phyloP scores from a whole-genome alignment of 495 filamentous ascomycete species.

The Hyphodiscus hymeniophilus region DNA sequence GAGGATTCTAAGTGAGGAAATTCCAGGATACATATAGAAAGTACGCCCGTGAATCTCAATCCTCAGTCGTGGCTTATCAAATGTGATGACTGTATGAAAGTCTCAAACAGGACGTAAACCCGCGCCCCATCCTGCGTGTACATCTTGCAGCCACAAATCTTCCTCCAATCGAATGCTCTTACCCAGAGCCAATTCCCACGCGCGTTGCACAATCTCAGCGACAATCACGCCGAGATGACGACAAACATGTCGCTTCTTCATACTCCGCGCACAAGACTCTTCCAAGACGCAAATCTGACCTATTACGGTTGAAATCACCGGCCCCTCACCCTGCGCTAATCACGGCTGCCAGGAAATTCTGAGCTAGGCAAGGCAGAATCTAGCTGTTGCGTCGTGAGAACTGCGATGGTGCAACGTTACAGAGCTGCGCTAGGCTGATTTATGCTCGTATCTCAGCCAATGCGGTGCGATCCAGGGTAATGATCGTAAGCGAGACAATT shows the following conservation, averaged over 20 bases:
- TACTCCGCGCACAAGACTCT: constrained; percentile 7
- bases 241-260: neutral
- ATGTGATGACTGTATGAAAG: too few species aligned
- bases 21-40: too few species aligned
- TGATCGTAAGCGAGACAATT: constrained; percentile 2
- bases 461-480: constrained; percentile 4
- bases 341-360: constrained; percentile 8
- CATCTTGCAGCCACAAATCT: too few species aligned
- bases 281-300: constrained; percentile 1
- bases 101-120: too few species aligned
- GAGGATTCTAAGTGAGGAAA: too few species aligned
- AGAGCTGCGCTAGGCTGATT: neutral
- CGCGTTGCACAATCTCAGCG: too few species aligned
- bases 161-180: too few species aligned
- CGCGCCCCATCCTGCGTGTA: too few species aligned
- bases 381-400: constrained; percentile 8
- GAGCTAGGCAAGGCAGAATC: constrained; percentile 4
- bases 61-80: too few species aligned
- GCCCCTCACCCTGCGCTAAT: constrained; percentile 4
- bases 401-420: constrained; percentile 1
- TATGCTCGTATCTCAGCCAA: constrained; percentile 4
- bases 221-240: neutral
- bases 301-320: neutral
- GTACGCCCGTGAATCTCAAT: too few species aligned
- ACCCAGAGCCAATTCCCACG: too few species aligned